Percentiles rank a stretch among this genome's conserved stretches.
Conservation (phyloP, 345 rosid species). For the Balakata baccata region DNA sequence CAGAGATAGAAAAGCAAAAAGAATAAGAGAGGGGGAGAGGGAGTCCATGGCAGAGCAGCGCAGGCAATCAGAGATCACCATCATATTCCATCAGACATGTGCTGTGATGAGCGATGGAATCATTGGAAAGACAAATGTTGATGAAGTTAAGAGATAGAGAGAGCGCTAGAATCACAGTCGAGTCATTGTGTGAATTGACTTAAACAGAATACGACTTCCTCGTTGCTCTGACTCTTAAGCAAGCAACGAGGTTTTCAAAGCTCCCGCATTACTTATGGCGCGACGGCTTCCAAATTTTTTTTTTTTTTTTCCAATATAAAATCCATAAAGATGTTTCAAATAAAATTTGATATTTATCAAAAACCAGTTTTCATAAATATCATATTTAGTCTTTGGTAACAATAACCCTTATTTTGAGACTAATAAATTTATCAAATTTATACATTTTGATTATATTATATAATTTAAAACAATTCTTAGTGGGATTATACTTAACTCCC, state of each 20-base stretch:
- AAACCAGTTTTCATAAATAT: too few species aligned
- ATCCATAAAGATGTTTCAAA: too few species aligned
- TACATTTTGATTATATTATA: too few species aligned
- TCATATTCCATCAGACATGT: background rate
- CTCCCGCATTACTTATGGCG: background rate
- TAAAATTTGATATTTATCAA: too few species aligned
- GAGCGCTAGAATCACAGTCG: background rate
- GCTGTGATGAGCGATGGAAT: background rate
- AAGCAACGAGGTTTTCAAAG: slow-evolving; percentile 1
- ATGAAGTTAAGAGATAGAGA: background rate
- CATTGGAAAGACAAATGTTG: background rate
- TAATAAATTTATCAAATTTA: too few species aligned
- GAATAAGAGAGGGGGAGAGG: background rate
- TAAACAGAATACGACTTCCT: background rate
- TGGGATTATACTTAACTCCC: too few species aligned
- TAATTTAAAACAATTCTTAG: too few species aligned
- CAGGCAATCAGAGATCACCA: background rate
- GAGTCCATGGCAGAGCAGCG: background rate
- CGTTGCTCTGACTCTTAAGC: background rate
- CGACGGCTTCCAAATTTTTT: background rate
- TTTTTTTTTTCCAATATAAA: background rate
- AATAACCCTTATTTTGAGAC: too few species aligned
- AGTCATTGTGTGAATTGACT: background rate
- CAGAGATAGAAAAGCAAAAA: background rate
- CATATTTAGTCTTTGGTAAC: too few species aligned